These are phyloP conservation scores for Cercophora sp. DNA, from an alignment of 495 filamentous ascomycete genomes.

Conservation along the genomic window DNA sequence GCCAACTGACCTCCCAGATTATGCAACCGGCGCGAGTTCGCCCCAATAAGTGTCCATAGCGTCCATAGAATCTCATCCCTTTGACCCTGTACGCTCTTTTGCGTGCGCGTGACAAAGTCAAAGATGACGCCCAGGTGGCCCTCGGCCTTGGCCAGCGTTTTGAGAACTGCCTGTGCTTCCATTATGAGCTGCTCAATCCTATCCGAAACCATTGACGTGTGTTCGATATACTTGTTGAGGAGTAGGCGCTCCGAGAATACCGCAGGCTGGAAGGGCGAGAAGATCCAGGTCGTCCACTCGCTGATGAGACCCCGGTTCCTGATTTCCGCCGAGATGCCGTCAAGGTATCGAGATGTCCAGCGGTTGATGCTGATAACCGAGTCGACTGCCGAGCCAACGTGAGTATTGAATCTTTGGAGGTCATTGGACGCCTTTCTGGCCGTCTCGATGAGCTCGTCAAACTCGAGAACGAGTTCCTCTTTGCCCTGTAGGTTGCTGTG, in stretches of 20 bases:
- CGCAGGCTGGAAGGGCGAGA: constrained; percentile 56
- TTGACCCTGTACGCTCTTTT: constrained; percentile 41
- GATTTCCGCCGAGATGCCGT: constrained; percentile 46
- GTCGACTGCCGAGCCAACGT: constrained; percentile 65
- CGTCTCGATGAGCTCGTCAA: constrained; percentile 61
- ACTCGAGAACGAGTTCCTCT: constrained; percentile 62
- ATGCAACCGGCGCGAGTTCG: constrained; percentile 50
- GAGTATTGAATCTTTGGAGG: constrained; percentile 63
- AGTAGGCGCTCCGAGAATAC: constrained; percentile 50
- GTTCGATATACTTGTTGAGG: constrained; percentile 60
- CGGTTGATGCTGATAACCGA: constrained; percentile 58
- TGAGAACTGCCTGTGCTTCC: constrained; percentile 60
- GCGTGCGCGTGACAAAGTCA: constrained; percentile 56
- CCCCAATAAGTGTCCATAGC: constrained; percentile 69
- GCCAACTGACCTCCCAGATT: constrained; percentile 54
- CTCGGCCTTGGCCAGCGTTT: constrained; percentile 57
- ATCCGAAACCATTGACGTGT: constrained; percentile 60
- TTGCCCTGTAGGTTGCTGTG: constrained; percentile 41
- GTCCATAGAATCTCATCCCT: constrained; percentile 58
- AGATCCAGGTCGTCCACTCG: constrained; percentile 33
- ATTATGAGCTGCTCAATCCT: constrained; percentile 58
- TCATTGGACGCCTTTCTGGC: constrained; percentile 52
- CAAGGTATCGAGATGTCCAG: constrained; percentile 64
- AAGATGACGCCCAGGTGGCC: constrained; percentile 59
- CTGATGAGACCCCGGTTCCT: constrained; percentile 39